Evolutionary conservation across 352 stramenopile species (phyloP).

Genomic region (Phytophthora pisi): DNA sequence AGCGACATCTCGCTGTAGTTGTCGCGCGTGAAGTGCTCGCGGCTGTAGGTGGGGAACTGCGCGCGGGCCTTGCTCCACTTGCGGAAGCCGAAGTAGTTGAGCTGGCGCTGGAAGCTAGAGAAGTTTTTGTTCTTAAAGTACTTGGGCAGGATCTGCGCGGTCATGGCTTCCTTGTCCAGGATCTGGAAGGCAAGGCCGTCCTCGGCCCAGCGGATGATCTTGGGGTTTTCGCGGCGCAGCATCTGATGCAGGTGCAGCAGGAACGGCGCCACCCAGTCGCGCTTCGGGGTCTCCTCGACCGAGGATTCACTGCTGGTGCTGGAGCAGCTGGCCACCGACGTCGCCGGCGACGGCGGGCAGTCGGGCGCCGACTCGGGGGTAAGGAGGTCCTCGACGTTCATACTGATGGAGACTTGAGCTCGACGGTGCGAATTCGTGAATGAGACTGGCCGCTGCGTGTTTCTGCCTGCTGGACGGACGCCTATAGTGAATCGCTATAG

Average conservation of each 20-base stretch:
- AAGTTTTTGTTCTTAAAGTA: slow-evolving; percentile 98
- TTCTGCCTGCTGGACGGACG: slow-evolving; percentile 6
- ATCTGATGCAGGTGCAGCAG: slow-evolving; percentile 87
- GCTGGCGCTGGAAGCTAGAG: slow-evolving; percentile 94
- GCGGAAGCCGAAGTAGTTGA: slow-evolving; percentile 96
- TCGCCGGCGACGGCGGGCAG: slow-evolving; percentile 46
- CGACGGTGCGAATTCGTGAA: slow-evolving; percentile 35
- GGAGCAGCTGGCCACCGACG: slow-evolving; percentile 44
- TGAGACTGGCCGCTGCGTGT: slow-evolving; percentile 33
- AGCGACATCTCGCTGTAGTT: slow-evolving; percentile 87
- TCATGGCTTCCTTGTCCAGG: slow-evolving; percentile 84
- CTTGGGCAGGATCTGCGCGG: slow-evolving; percentile 89
- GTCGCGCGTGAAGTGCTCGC: slow-evolving; percentile 84
- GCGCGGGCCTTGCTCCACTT: slow-evolving; percentile 88
- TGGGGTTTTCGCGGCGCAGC: slow-evolving; percentile 74
- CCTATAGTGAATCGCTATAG: slow-evolving; percentile 57
- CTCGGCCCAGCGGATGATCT: slow-evolving; percentile 83
- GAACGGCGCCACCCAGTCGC: slow-evolving; percentile 85
- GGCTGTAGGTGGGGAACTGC: slow-evolving; percentile 78
- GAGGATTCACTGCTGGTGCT: slow-evolving; percentile 33
- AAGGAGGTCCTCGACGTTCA: slow-evolving; percentile 63
- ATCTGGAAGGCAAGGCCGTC: slow-evolving; percentile 86
- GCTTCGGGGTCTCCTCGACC: slow-evolving; percentile 41
- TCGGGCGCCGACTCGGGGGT: slow-evolving; percentile 9
- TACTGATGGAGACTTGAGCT: slow-evolving; percentile 21